Base-by-base conservation (phyloP, 2,329 filamentous ascomycete genomes). In the Nemania serpens region DNA sequence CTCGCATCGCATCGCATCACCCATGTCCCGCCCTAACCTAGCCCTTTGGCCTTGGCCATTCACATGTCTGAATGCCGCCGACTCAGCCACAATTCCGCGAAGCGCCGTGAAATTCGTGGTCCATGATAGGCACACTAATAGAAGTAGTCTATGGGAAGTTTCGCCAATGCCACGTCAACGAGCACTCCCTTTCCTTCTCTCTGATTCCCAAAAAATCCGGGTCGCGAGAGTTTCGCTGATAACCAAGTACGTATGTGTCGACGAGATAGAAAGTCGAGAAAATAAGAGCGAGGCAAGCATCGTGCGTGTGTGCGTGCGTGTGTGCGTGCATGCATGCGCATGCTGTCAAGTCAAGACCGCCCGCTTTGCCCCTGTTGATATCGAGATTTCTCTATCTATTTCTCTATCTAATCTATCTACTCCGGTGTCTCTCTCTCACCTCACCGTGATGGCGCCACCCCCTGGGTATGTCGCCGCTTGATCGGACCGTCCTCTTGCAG, bases 151-250 rank as follows among this genome's bases (percentile, higher is more conserved):
- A n/a, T 29, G 3, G 25, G 25, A 29, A 29, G 25, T 17, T 48
- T 48, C 45, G 36, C 53, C 53, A 56, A 67, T 70, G 68, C 70
- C 69, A 71, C 69, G 69, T 71, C 69, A 71, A 70, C 65, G 17
- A 57, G 55, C 39, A n/a, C 22, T 5, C 22, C 13, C 43, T 9
- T 12, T 11, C 17, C 2, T 18, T 43, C 17, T 6, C 41, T 5
- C 41, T 17, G 58, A 58, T 65, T 69, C 65, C 67, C 67, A 29
- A 66, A 63, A 66, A 66, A 66, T 66, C 65, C 68, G 68, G 68
- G 66, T 69, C 36, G 63, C 58, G 64, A 62, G 55, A 53, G 45
- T 43, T 58, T 41, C 45, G 18, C 25, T 29, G 7, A 29, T 22
- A 33, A 43, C 11, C 11, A 39, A 5, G 17, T 43, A 12, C 58